phyloP scores from a whole-genome alignment of 306 rosid genomes.

The Cucurbita ficifolia region DNA sequence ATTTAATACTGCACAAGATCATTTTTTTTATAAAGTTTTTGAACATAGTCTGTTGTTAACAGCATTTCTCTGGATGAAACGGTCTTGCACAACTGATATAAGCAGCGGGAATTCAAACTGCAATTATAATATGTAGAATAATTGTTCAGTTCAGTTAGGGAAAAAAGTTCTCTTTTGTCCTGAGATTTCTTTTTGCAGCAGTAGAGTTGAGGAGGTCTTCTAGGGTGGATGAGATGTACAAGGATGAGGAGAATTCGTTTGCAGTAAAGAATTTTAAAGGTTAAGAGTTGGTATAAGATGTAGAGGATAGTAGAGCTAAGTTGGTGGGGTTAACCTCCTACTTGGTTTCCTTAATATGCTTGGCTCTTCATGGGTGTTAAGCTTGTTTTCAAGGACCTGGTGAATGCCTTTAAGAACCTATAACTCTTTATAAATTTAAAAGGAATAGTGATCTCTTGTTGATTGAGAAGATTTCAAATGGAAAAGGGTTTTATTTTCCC shows the following conservation, averaged over 20 bases:
- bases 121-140: background rate
- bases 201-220: background rate
- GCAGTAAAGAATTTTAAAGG: background rate
- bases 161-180: background rate
- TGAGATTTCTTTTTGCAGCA: background rate
- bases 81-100: background rate
- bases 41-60: background rate
- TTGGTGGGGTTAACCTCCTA: background rate
- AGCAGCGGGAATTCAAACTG: background rate
- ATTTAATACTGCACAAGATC: background rate
- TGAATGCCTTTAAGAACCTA: background rate
- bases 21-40: background rate
- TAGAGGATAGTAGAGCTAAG: background rate
- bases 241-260: background rate
- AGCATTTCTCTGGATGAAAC: background rate
- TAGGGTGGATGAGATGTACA: background rate
- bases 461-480: background rate
- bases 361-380: background rate
- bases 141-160: background rate
- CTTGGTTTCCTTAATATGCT: background rate
- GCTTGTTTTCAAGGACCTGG: background rate
- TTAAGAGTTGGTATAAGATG: background rate
- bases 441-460: background rate
- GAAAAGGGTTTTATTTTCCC: background rate
- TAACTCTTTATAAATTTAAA: background rate